Conservation (phyloP, 2,329 filamentous ascomycete species). For the Aspergillus japonicus region DNA sequence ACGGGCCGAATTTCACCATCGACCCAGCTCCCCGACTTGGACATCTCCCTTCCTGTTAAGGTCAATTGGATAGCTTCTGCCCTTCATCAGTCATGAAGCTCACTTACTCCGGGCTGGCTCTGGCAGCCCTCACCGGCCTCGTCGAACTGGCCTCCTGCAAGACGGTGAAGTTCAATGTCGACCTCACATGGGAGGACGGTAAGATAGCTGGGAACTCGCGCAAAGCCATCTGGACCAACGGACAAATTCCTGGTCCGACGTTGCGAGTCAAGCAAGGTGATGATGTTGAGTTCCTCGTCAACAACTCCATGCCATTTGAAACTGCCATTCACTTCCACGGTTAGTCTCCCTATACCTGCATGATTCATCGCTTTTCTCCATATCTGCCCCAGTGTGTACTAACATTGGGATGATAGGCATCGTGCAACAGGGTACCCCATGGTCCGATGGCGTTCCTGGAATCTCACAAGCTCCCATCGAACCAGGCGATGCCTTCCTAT, state of each 20-base stretch:
- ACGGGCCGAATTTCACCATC: not conserved
- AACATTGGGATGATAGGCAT: constrained; percentile 19
- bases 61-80: not conserved
- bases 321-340: constrained; percentile 38
- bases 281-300: constrained; percentile 32
- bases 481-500: constrained; percentile 50
- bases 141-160: not conserved
- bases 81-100: constrained; percentile 3
- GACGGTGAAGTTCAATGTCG: constrained; percentile 9
- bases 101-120: not conserved
- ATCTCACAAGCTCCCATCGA: constrained; percentile 55
- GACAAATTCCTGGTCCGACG: constrained; percentile 33
- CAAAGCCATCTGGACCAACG: constrained; percentile 35
- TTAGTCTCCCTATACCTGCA: constrained; percentile 1
- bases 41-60: not conserved
- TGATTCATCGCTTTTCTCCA: not conserved
- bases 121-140: not conserved
- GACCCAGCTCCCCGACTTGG: not conserved
- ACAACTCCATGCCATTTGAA: constrained; percentile 32
- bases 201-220: constrained; percentile 33
- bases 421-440: constrained; percentile 51
- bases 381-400: not conserved
- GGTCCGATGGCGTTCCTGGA: constrained; percentile 60
- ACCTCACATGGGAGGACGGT: constrained; percentile 36
- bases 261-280: constrained; percentile 29